phyloP scores from a whole-genome alignment of 371 early-diverging fungal species.

The Saksenaea vasiformis region DNA sequence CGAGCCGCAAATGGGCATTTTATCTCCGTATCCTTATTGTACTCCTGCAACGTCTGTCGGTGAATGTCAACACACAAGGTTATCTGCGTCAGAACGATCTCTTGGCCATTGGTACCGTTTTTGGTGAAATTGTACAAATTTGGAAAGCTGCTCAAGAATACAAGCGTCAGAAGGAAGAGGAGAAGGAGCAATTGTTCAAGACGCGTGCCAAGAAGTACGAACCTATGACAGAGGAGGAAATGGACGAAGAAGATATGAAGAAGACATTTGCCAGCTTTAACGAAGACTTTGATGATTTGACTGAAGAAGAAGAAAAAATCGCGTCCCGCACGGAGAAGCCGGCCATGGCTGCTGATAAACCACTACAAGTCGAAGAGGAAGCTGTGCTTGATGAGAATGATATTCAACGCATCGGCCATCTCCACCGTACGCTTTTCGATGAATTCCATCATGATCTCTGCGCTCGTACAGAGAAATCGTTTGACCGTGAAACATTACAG shows the following conservation, averaged over 20 bases:
- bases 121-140: constrained; percentile 67
- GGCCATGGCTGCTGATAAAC: neutral
- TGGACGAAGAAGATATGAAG: constrained; percentile 69
- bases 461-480: constrained; percentile 14
- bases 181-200: constrained; percentile 77
- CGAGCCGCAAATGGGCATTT: constrained; percentile 59
- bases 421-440: constrained; percentile 39
- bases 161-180: constrained; percentile 64
- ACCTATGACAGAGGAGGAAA: constrained; percentile 70
- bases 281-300: constrained; percentile 55
- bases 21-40: constrained; percentile 67
- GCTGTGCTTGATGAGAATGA: constrained; percentile 60
- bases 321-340: neutral
- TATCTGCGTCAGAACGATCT: constrained; percentile 52
- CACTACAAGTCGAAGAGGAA: constrained; percentile 49
- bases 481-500: constrained; percentile 32
- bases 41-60: constrained; percentile 56
- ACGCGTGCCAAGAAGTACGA: constrained; percentile 67
- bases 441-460: constrained; percentile 24
- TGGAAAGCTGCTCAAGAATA: constrained; percentile 76
- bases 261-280: constrained; percentile 81
- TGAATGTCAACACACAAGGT: constrained; percentile 59
- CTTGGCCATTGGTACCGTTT: constrained; percentile 54
- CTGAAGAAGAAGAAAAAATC: constrained; percentile 30
- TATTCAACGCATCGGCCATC: constrained; percentile 51